Percentiles rank a stretch among this genome's conserved stretches.
Conservation (phyloP, 129 eudicot genomes). For the Artemisia annua region DNA sequence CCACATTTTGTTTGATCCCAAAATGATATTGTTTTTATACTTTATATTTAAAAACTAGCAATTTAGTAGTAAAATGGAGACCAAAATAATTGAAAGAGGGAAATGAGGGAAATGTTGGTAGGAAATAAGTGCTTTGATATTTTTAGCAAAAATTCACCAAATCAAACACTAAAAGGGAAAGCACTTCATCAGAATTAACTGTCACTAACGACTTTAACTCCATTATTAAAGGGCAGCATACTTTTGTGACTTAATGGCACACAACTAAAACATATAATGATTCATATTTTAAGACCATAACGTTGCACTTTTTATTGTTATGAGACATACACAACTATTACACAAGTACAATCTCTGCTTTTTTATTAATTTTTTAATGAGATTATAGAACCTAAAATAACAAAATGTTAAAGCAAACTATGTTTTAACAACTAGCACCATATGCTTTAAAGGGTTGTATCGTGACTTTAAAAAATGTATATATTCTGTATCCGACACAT, state of each 20-base stretch:
- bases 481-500: slow-evolving; percentile 40
- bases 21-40: not conserved
- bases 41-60: not conserved
- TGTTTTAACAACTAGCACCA: slow-evolving; percentile 24
- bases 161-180: slow-evolving; percentile 8
- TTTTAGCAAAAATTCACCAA: slow-evolving; percentile 5
- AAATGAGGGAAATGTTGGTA: slow-evolving; percentile 19
- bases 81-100: slow-evolving; percentile 6
- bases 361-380: not conserved
- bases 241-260: slow-evolving; percentile 15
- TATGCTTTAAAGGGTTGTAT: slow-evolving; percentile 27
- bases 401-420: not conserved
- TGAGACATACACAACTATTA: no score
- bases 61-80: not conserved
- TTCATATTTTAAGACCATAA: no score
- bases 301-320: no score
- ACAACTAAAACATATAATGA: not conserved
- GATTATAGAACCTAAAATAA: slow-evolving; percentile 26
- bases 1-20: slow-evolving; percentile 19
- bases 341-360: no score
- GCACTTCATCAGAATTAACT: slow-evolving; percentile 23
- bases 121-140: slow-evolving; percentile 18
- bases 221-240: not conserved
- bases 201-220: slow-evolving; percentile 20
- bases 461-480: not conserved